Evolutionary conservation across 805 yeast genomes (phyloP).

Genomic region (Zygoascus flipseniorum): DNA sequence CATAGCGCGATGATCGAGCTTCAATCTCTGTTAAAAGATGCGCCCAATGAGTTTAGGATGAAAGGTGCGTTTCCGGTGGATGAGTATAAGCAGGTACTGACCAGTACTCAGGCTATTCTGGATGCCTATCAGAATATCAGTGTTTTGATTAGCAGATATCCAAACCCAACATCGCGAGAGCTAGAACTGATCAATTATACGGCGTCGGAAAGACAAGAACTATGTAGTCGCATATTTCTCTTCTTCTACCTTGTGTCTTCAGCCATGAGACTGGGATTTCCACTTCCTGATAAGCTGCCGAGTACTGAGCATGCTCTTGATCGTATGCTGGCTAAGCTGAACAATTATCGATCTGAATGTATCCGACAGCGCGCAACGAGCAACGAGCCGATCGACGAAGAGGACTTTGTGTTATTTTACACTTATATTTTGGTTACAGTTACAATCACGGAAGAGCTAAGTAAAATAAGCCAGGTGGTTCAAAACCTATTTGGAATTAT

Average conservation of each 20-base stretch:
- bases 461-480: slow-evolving; percentile 45
- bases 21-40: slow-evolving; percentile 52
- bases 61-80: slow-evolving; percentile 61
- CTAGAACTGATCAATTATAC: slow-evolving; percentile 44
- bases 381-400: slow-evolving; percentile 35
- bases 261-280: slow-evolving; percentile 66
- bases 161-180: slow-evolving; percentile 45
- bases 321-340: slow-evolving; percentile 55
- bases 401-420: slow-evolving; percentile 70
- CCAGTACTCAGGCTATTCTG: slow-evolving; percentile 52
- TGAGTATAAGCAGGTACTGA: slow-evolving; percentile 43
- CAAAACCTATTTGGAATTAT: slow-evolving; percentile 58
- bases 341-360: slow-evolving; percentile 41
- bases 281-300: slow-evolving; percentile 70
- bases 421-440: slow-evolving; percentile 67
- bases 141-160: slow-evolving; percentile 57
- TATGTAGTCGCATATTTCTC: slow-evolving; percentile 63
- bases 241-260: slow-evolving; percentile 60
- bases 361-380: slow-evolving; percentile 23
- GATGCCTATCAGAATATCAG: slow-evolving; percentile 71
- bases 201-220: slow-evolving; percentile 48
- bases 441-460: slow-evolving; percentile 56
- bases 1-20: slow-evolving; percentile 53
- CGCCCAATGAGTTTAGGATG: slow-evolving; percentile 66
- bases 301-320: slow-evolving; percentile 69